Percentiles rank a stretch among this genome's conserved stretches.
Conservation (phyloP, 129 eudicot species). For the Saposhnikovia divaricata region DNA sequence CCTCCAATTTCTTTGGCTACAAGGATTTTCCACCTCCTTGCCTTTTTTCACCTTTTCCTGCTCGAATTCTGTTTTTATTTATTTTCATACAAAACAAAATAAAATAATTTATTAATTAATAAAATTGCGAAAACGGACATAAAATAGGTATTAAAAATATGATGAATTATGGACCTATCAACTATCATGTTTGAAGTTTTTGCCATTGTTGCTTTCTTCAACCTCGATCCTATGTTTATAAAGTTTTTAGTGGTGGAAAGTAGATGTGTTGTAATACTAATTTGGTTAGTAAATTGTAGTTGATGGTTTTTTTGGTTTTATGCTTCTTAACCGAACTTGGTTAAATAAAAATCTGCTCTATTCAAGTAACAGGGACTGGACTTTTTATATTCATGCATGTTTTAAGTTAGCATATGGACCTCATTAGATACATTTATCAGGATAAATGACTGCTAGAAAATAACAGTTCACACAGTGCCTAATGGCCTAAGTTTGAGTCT, state of each 20-base stretch:
- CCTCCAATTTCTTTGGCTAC: too few relatives aligned
- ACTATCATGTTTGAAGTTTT: background rate
- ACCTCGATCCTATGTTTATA: background rate
- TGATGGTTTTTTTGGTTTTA: background rate
- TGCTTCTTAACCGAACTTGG: background rate
- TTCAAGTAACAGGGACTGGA: background rate
- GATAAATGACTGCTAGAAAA: background rate
- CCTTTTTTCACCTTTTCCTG: too few relatives aligned
- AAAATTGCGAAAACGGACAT: too few relatives aligned
- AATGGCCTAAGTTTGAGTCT: background rate
- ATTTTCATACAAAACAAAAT: too few relatives aligned
- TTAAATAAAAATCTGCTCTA: background rate
- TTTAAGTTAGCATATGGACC: background rate
- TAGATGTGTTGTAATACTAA: background rate
- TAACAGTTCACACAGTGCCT: background rate
- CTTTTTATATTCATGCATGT: background rate
- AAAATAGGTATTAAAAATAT: too few relatives aligned
- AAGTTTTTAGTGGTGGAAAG: background rate
- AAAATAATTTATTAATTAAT: too few relatives aligned
- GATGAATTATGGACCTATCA: too few relatives aligned
- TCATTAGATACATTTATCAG: background rate
- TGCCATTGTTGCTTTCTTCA: background rate
- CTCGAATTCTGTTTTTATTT: too few relatives aligned
- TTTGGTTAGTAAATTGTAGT: background rate
- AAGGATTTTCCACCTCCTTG: too few relatives aligned